These are phyloP conservation scores for Penicillium goetzii DNA, from an alignment of 495 filamentous ascomycete genomes.

Conservation along the genomic window DNA sequence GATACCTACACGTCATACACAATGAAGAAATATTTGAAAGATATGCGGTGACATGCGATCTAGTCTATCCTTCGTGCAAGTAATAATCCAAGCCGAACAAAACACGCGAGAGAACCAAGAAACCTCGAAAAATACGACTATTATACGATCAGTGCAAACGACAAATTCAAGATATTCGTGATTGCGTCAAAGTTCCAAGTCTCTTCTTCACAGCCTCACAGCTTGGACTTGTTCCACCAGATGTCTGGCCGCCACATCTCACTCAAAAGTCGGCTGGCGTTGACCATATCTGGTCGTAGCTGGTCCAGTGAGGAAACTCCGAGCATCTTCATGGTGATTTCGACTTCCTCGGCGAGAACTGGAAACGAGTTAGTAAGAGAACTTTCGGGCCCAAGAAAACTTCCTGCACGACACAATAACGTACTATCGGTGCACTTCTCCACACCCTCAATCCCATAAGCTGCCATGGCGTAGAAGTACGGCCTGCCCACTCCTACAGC, in stretches of 20 bases:
- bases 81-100: background rate
- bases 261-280: constrained; percentile 25
- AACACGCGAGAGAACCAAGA: background rate
- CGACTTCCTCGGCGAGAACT: background rate
- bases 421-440: background rate
- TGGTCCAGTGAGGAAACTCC: background rate
- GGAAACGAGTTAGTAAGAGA: background rate
- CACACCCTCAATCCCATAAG: background rate
- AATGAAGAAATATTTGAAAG: background rate
- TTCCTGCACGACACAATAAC: background rate
- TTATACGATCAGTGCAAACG: background rate
- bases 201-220: background rate
- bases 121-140: background rate
- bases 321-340: background rate
- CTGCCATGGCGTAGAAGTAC: background rate
- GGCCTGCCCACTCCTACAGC: background rate
- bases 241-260: constrained; percentile 31
- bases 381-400: background rate
- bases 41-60: background rate
- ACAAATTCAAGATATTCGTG: background rate
- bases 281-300: constrained; percentile 23
- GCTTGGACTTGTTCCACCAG: constrained; percentile 16
- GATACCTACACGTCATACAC: constrained; percentile 15
- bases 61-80: background rate
- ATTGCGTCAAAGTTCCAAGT: background rate